A percentile compares a stretch with the other conserved stretches of the same genome.
Conservation (phyloP, 1,139 yeast genomes). For the Suhomyces chickasaworum region DNA sequence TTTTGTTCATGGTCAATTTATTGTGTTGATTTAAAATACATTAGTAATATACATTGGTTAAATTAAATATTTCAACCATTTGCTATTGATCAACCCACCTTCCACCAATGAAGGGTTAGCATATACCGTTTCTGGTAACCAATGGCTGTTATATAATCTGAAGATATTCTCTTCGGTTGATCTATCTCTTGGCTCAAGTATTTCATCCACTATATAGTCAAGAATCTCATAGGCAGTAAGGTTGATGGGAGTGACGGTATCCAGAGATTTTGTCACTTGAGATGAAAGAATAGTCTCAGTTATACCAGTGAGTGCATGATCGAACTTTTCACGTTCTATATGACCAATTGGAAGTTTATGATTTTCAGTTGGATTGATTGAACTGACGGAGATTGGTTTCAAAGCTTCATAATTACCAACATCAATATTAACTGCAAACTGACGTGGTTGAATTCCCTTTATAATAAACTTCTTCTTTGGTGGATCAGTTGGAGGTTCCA, state of each 20-base stretch:
- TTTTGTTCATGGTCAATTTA: no score
- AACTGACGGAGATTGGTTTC: slow-evolving; percentile 21
- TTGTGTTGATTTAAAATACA: slow-evolving; percentile 8
- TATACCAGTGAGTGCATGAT: slow-evolving; percentile 28
- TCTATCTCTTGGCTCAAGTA: slow-evolving; percentile 31
- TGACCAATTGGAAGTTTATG: slow-evolving; percentile 39
- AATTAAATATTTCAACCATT: slow-evolving; percentile 45
- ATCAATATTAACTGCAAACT: slow-evolving; percentile 46
- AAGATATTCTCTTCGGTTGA: slow-evolving; percentile 33
- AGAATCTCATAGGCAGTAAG: slow-evolving; percentile 34
- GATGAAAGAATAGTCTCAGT: slow-evolving; percentile 30
- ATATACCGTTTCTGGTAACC: slow-evolving; percentile 47
- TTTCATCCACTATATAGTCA: slow-evolving; percentile 33
- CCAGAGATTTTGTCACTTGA: slow-evolving; percentile 22
- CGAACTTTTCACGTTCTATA: slow-evolving; percentile 38
- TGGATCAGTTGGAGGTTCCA: slow-evolving; percentile 50
- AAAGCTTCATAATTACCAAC: slow-evolving; percentile 50
- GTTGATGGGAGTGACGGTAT: slow-evolving; percentile 28
- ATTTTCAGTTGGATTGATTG: slow-evolving; percentile 18
- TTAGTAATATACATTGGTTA: slow-evolving; percentile 16
- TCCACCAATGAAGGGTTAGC: slow-evolving; percentile 47
- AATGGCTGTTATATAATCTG: slow-evolving; percentile 40
- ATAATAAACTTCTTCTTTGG: slow-evolving; percentile 79
- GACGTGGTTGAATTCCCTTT: slow-evolving; percentile 71
- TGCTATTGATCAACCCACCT: slow-evolving; percentile 34